Evolutionary conservation across 176 grass and related monocot species (phyloP).

Genomic region (Carex myosuroides): DNA sequence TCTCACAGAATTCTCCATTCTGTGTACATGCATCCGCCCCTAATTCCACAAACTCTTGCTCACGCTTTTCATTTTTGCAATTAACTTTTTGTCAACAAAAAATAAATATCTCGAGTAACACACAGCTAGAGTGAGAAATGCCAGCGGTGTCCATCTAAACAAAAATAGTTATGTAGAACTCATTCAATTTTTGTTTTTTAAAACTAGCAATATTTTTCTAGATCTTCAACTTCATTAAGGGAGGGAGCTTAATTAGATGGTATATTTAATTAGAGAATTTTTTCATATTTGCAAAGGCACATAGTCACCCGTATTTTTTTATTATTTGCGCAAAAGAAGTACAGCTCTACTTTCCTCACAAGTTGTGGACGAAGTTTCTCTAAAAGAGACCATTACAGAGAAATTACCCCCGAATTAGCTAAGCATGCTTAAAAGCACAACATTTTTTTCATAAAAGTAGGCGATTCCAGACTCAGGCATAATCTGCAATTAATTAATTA

Average conservation of each 20-base stretch:
- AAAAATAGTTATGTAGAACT: neutral
- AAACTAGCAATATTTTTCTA: too few species aligned
- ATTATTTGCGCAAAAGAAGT: too few species aligned
- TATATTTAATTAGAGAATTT: too few species aligned
- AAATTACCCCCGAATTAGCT: constrained; percentile 21
- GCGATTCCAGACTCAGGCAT: neutral
- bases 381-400: neutral
- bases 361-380: constrained; percentile 7
- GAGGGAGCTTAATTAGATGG: neutral
- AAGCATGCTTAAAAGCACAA: constrained; percentile 22
- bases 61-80: neutral
- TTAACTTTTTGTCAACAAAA: neutral
- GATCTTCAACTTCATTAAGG: neutral
- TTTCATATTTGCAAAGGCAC: neutral
- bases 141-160: neutral
- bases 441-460: neutral
- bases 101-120: neutral
- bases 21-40: too few species aligned
- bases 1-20: too few species aligned
- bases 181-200: too few species aligned
- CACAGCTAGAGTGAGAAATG: neutral
- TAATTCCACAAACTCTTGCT: neutral
- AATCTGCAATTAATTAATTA: neutral
- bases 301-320: too few species aligned
- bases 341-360: neutral